phyloP scores from a whole-genome alignment of 2,329 filamentous ascomycete genomes.

The Leptosphaerulina australis region DNA sequence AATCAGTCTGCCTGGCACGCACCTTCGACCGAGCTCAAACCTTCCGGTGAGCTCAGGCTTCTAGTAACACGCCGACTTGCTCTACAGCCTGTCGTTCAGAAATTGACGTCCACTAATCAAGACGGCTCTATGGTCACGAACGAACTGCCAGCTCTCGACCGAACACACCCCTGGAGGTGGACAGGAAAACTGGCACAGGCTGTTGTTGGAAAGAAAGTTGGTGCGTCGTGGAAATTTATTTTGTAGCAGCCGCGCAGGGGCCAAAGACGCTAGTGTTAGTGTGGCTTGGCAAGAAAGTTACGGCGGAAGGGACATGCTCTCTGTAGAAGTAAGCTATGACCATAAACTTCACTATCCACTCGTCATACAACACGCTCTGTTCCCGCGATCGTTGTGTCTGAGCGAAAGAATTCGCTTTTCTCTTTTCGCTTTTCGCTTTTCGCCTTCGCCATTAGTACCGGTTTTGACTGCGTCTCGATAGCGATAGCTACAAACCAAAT shows the following conservation, averaged over 20 bases:
- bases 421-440: no score
- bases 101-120: constrained; percentile 75
- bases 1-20: constrained; percentile 48
- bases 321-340: background rate
- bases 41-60: constrained; percentile 57
- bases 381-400: no score
- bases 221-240: constrained; percentile 34
- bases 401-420: no score
- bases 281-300: constrained; percentile 27
- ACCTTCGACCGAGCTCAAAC: constrained; percentile 48
- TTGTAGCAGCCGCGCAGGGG: constrained; percentile 30
- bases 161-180: constrained; percentile 60
- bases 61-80: constrained; percentile 62
- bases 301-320: background rate
- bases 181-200: constrained; percentile 89
- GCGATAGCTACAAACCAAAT: constrained; percentile 3
- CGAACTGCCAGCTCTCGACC: constrained; percentile 88
- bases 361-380: no score
- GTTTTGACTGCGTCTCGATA: background rate
- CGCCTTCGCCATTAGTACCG: background rate
- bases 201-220: constrained; percentile 57
- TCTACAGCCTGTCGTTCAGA: constrained; percentile 98
- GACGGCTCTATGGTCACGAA: constrained; percentile 76
- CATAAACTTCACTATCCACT: no score
- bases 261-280: constrained; percentile 22